These are phyloP conservation scores for Russula foetens DNA, from an alignment of 768 basidiomycete genomes.

Conservation along the genomic window DNA sequence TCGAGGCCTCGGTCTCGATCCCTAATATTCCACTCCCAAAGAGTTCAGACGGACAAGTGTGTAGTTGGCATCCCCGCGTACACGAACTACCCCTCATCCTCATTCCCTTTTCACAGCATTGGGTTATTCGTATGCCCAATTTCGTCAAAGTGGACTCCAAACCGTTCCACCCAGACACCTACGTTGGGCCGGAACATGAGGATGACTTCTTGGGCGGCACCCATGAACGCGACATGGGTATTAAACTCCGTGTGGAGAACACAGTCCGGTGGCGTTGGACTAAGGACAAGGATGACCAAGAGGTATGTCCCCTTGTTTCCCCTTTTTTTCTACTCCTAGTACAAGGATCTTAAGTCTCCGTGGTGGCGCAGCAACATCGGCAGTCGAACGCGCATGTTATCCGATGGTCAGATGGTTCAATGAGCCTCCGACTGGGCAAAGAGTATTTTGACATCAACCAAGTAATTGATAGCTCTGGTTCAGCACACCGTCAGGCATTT, in stretches of 20 bases:
- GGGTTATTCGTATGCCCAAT: conserved; percentile 92
- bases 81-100: neutral
- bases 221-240: conserved; percentile 65
- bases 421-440: conserved; percentile 86
- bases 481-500: conserved; percentile 49
- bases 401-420: conserved; percentile 91
- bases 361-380: conserved; percentile 57
- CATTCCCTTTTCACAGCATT: conserved; percentile 46
- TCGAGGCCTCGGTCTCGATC: conserved; percentile 66
- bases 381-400: conserved; percentile 90
- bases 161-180: conserved; percentile 84
- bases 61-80: conserved; percentile 22
- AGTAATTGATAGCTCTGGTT: conserved; percentile 69
- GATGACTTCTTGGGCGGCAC: conserved; percentile 53
- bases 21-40: conserved; percentile 83
- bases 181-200: conserved; percentile 76
- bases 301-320: conserved; percentile 49
- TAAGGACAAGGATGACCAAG: conserved; percentile 62
- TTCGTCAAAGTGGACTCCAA: conserved; percentile 85
- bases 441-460: conserved; percentile 89
- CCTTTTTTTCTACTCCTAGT: neutral
- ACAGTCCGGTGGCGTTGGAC: conserved; percentile 95
- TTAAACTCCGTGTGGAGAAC: conserved; percentile 87
- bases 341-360: neutral
- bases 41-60: conserved; percentile 75